These are phyloP conservation scores for Mangifera indica DNA, from an alignment of 345 rosid genomes.

Conservation along the genomic window DNA sequence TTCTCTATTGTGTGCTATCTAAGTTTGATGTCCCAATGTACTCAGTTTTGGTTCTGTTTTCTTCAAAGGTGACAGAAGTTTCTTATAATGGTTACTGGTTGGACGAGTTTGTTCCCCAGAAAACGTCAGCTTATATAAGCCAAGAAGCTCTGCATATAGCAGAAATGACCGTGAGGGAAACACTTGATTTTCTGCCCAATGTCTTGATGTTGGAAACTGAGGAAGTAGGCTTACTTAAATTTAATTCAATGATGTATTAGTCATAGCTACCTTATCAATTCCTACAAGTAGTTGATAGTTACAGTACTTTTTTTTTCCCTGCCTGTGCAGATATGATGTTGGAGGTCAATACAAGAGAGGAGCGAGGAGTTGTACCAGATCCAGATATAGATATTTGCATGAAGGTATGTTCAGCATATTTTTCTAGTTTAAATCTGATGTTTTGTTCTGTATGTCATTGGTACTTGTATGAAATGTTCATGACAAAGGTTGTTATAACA, in stretches of 20 bases:
- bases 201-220: constrained; percentile 55
- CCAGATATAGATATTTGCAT: too few species aligned
- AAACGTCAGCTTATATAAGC: constrained; percentile 63
- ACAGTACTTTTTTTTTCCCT: too few species aligned
- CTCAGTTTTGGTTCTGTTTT: background rate
- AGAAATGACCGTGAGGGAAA: constrained; percentile 65
- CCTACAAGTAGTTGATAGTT: background rate
- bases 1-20: background rate
- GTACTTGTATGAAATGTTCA: too few species aligned
- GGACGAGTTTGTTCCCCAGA: constrained; percentile 59
- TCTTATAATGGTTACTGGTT: constrained; percentile 55
- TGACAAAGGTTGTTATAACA: too few species aligned
- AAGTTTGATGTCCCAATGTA: background rate
- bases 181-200: constrained; percentile 56
- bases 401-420: too few species aligned
- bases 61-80: constrained; percentile 44
- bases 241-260: background rate
- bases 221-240: constrained; percentile 26
- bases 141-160: constrained; percentile 61
- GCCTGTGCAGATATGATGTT: constrained; percentile 27
- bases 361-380: too few species aligned
- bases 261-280: background rate
- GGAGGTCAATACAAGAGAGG: too few species aligned
- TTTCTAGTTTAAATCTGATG: too few species aligned
- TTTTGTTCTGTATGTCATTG: too few species aligned